Percentiles rank a stretch among this genome's conserved stretches.
Evolutionary conservation across 176 grass and related monocot species (phyloP).

Genomic region (Rhynchospora pubera): DNA sequence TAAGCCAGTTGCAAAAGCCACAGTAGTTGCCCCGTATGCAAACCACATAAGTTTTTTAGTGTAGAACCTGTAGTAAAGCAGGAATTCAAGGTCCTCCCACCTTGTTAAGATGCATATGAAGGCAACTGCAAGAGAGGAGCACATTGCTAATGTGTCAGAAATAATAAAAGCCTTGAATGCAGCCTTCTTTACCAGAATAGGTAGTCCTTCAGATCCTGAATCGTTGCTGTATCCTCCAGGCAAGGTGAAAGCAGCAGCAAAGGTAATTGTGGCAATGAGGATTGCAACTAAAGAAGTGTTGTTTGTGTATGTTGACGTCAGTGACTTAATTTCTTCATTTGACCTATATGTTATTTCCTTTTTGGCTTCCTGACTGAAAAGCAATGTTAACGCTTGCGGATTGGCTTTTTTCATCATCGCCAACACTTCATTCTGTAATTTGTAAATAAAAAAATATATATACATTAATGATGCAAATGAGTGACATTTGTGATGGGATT

Average conservation of each 20-base stretch:
- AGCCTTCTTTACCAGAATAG: not conserved
- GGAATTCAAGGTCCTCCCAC: conserved; percentile 27
- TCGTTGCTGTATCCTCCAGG: no score
- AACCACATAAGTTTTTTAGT: conserved; percentile 26
- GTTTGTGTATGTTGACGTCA: conserved; percentile 19
- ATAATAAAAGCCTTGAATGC: conserved; percentile 6
- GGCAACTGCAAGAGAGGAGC: not conserved
- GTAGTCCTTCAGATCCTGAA: conserved; percentile 14
- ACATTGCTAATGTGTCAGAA: no score
- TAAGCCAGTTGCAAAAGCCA: no score
- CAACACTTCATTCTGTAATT: conserved; percentile 12
- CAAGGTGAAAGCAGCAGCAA: no score
- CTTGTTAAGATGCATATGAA: conserved; percentile 18
- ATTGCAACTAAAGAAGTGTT: no score
- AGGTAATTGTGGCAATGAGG: no score
- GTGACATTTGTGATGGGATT: not conserved
- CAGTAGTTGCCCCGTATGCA: not conserved
- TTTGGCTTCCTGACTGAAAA: not conserved
- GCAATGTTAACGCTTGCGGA: not conserved
- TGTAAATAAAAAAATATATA: not conserved
- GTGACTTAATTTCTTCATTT: conserved; percentile 7
- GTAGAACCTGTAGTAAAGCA: conserved; percentile 8
- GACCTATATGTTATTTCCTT: not conserved
- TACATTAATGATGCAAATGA: not conserved
- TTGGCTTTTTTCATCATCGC: conserved; percentile 9